These are phyloP conservation scores for Sechiopsis laciniata DNA, from an alignment of 306 rosid species.

Conservation along the genomic window DNA sequence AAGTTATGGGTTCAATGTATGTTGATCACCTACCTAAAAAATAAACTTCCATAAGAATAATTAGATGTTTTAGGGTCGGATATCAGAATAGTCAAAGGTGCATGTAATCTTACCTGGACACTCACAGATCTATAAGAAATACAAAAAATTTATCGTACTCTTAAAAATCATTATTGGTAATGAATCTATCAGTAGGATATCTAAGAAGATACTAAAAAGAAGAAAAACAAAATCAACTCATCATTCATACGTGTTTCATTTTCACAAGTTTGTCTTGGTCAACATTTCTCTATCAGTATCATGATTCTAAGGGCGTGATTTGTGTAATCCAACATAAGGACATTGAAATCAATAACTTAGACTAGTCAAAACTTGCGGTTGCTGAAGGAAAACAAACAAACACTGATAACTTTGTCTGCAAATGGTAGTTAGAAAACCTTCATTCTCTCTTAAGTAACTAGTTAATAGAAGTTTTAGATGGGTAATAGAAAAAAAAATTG, in stretches of 20 bases:
- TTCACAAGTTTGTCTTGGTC: background rate
- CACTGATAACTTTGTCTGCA: too few species aligned
- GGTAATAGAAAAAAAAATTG: background rate
- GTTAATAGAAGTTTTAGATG: background rate
- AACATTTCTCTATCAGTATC: constrained; percentile 9
- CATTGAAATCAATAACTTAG: background rate
- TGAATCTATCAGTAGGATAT: background rate
- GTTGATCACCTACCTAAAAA: too few species aligned
- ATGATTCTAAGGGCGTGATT: background rate
- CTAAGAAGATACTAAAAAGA: background rate
- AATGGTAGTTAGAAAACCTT: background rate
- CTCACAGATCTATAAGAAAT: too few species aligned
- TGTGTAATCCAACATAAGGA: background rate
- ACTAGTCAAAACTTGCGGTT: background rate
- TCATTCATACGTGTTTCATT: background rate
- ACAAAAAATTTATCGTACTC: background rate
- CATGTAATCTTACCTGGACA: too few species aligned
- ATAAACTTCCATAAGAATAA: too few species aligned
- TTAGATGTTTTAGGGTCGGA: too few species aligned
- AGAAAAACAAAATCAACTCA: background rate
- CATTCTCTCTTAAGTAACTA: background rate
- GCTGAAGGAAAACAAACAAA: background rate
- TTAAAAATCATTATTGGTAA: background rate
- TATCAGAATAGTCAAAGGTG: too few species aligned
- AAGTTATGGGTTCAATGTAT: too few species aligned